phyloP scores from a whole-genome alignment of 768 basidiomycete genomes.

The Multifurca ochricompacta region DNA sequence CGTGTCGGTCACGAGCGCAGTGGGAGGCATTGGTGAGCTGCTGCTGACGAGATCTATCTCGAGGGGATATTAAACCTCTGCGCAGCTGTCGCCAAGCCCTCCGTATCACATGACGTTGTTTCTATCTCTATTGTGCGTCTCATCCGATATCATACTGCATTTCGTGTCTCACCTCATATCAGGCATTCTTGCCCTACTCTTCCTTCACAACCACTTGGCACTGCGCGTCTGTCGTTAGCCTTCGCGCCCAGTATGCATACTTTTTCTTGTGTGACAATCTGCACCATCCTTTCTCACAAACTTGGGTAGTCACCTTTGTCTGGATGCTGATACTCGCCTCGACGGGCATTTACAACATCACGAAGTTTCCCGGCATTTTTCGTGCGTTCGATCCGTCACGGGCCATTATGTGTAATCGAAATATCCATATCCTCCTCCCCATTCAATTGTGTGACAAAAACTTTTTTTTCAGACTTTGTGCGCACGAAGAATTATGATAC shows the following conservation, averaged over 20 bases:
- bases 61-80: not conserved
- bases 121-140: constrained; percentile 49
- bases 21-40: constrained; percentile 45
- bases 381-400: constrained; percentile 62
- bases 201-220: constrained; percentile 57
- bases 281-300: not conserved
- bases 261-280: not conserved
- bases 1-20: constrained; percentile 60
- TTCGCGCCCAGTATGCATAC: constrained; percentile 47
- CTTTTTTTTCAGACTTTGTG: constrained; percentile 46
- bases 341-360: constrained; percentile 54
- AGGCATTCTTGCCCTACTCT: constrained; percentile 52
- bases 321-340: constrained; percentile 48
- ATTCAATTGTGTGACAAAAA: not conserved
- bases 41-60: not conserved
- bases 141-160: too few relatives aligned
- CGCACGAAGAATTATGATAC: constrained; percentile 54
- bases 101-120: constrained; percentile 39
- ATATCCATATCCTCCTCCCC: not conserved
- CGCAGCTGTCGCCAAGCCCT: constrained; percentile 44
- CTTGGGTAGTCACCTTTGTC: constrained; percentile 39
- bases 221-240: constrained; percentile 38
- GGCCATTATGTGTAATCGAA: constrained; percentile 44
- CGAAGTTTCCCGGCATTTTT: constrained; percentile 47
- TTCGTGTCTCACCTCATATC: not conserved